Conservation (phyloP, 495 filamentous ascomycete species). For the Choiromyces venosus region DNA sequence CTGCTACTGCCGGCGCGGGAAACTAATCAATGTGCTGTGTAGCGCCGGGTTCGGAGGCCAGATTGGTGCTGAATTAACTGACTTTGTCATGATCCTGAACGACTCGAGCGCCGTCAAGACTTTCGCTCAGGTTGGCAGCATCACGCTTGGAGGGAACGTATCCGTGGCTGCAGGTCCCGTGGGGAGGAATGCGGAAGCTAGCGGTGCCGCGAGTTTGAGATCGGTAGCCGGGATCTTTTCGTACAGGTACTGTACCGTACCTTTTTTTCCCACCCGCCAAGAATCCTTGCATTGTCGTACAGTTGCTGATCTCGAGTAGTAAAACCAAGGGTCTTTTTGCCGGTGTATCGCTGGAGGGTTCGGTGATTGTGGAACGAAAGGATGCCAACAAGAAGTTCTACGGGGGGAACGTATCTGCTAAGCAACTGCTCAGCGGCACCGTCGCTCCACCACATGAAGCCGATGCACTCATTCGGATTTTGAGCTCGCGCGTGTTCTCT, state of each 20-base stretch:
- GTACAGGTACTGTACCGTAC: constrained; percentile 54
- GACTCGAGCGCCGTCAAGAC: constrained; percentile 85
- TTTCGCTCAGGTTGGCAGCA: constrained; percentile 79
- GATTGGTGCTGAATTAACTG: constrained; percentile 94
- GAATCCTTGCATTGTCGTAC: constrained; percentile 1
- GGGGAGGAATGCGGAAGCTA: constrained; percentile 91
- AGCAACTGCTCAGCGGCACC: constrained; percentile 69
- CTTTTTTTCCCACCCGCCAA: neutral
- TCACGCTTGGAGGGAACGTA: constrained; percentile 94
- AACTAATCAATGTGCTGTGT: constrained; percentile 8
- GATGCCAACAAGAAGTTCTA: constrained; percentile 98
- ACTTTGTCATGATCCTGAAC: constrained; percentile 98
- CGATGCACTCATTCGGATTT: constrained; percentile 72
- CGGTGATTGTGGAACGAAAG: constrained; percentile 80
- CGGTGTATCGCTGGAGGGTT: constrained; percentile 88
- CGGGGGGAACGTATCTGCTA: constrained; percentile 70
- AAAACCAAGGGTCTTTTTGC: constrained; percentile 98
- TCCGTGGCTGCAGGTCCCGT: constrained; percentile 91
- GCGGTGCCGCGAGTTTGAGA: constrained; percentile 83
- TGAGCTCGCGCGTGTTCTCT: constrained; percentile 74
- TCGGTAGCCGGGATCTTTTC: constrained; percentile 89
- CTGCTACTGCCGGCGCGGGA: neutral
- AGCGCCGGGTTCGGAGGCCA: constrained; percentile 87
- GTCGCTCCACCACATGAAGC: constrained; percentile 75
- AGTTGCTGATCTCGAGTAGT: constrained; percentile 44